Conservation (phyloP, 2,329 filamentous ascomycete genomes). For the Clarireedia homoeocarpa region DNA sequence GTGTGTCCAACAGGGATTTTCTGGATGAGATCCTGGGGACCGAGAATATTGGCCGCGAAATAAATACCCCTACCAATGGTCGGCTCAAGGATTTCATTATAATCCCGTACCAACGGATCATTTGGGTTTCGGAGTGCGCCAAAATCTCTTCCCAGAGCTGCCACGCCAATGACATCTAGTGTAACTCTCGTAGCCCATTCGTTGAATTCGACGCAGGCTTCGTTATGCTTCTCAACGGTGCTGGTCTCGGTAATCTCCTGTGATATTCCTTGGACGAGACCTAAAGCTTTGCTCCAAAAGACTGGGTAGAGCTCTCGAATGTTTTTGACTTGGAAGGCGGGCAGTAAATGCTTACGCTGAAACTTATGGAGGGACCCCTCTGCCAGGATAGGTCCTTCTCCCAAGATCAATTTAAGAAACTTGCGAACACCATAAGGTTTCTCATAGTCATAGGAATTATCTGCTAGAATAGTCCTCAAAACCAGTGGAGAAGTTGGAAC, state of each 20-base stretch:
- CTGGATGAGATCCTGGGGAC: conserved; percentile 52
- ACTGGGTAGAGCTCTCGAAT: conserved; percentile 75
- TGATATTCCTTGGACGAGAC: conserved; percentile 55
- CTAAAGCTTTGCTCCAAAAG: conserved; percentile 70
- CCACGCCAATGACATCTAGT: conserved; percentile 66
- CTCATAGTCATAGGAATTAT: conserved; percentile 59
- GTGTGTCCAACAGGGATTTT: conserved; percentile 64
- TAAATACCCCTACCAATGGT: conserved; percentile 44
- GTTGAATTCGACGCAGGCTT: conserved; percentile 46
- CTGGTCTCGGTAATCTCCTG: conserved; percentile 33
- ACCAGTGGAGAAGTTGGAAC: conserved; percentile 51
- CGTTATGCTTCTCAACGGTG: conserved; percentile 29
- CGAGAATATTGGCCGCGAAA: conserved; percentile 48
- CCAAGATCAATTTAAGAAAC: conserved; percentile 55
- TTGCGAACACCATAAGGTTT: conserved; percentile 50
- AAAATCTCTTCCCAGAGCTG: conserved; percentile 66
- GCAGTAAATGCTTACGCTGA: conserved; percentile 66
- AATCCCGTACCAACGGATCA: conserved; percentile 50
- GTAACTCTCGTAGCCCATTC: conserved; percentile 59
- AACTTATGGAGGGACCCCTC: conserved; percentile 82
- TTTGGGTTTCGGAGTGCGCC: conserved; percentile 51
- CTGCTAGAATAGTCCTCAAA: conserved; percentile 59
- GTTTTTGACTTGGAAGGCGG: conserved; percentile 74
- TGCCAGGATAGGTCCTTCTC: conserved; percentile 58
- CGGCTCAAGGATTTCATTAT: conserved; percentile 46